Base-by-base conservation (phyloP, 768 basidiomycete species). In the Nidularia sp. region DNA sequence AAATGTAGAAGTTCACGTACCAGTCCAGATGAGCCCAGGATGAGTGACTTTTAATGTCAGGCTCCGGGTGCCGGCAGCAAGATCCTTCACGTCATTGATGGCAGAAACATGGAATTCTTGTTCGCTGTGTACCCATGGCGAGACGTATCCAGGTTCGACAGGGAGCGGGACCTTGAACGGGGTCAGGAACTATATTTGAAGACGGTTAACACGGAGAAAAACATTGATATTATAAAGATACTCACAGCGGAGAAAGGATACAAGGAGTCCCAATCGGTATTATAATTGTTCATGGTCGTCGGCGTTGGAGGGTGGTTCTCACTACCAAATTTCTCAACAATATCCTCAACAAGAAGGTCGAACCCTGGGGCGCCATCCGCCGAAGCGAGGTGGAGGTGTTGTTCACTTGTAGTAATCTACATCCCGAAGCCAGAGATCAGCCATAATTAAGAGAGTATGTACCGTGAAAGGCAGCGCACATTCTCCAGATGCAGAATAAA, bases 401-500 rank as follows among this genome's bases (percentile, higher is more conserved):
- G 81, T 56, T 88, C 83, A 22, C 76, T 67, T 4, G 84, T 84
- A 4, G 86, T 86, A 45, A 91, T 75, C 90, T 94, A 60, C 4
- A 13, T 29, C 25, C 25, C 25, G 25, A 29, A 53, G 29, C 42
- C 42, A 42, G 39, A 18, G 15, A 48, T 9, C 39, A 44, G 44
- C 9, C 44, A 29, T 15, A 48, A 10, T 13, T 50, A 29, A 34
- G 31, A 45, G 45, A n/a, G 47, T 1, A 60, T 85, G 59, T 63
- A 10, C 10, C 39, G 12, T 18, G 12, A 18, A 41, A 18, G 39
- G 39, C 10, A 41, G 5, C 39, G 12, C 39, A 93, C 93, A 60
- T 98, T 92, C 67, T 96, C 92, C 57, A 85, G 75, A 62, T 93
- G 86, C 41, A 97, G 68, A 34, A 93, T 77, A 60, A 91, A 94